These are phyloP conservation scores for Populus simonii DNA, from an alignment of 345 rosid species.

Conservation along the genomic window DNA sequence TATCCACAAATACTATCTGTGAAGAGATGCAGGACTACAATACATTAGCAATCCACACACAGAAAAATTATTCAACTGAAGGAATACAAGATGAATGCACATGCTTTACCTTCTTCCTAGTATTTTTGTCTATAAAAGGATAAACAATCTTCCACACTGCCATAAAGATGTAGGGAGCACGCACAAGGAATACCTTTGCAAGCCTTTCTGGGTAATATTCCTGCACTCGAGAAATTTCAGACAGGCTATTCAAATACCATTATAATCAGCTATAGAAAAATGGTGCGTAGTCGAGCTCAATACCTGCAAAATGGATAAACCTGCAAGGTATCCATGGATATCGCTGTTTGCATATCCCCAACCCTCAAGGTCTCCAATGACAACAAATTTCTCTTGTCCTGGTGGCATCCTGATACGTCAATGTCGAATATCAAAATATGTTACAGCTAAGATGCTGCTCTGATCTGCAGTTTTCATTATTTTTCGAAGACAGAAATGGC, in stretches of 20 bases:
- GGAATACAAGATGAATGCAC: no score
- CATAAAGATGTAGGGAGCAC: slow-evolving; percentile 37
- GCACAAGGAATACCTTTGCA: slow-evolving; percentile 36
- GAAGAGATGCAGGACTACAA: not conserved
- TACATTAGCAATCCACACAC: not conserved
- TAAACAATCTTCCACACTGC: slow-evolving; percentile 37
- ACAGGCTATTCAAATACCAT: not conserved
- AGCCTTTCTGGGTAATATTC: slow-evolving; percentile 53
- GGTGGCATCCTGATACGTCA: slow-evolving; percentile 33
- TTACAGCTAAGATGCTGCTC: not conserved
- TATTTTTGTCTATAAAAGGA: slow-evolving; percentile 42
- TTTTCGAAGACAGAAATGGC: not conserved
- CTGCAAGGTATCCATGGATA: slow-evolving; percentile 35
- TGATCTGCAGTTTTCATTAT: not conserved
- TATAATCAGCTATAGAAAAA: not conserved
- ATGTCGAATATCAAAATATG: not conserved
- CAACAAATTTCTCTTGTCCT: slow-evolving; percentile 42
- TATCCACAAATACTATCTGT: slow-evolving; percentile 48
- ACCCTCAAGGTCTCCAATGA: slow-evolving; percentile 45
- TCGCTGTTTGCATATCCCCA: slow-evolving; percentile 57
- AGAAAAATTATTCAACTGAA: not conserved
- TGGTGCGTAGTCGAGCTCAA: not conserved
- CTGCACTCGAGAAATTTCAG: slow-evolving; percentile 22
- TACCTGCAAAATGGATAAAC: slow-evolving; percentile 45
- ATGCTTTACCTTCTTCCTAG: slow-evolving; percentile 36